Conservation (phyloP, 2,329 filamentous ascomycete genomes). For the Diplodia sapinea region DNA sequence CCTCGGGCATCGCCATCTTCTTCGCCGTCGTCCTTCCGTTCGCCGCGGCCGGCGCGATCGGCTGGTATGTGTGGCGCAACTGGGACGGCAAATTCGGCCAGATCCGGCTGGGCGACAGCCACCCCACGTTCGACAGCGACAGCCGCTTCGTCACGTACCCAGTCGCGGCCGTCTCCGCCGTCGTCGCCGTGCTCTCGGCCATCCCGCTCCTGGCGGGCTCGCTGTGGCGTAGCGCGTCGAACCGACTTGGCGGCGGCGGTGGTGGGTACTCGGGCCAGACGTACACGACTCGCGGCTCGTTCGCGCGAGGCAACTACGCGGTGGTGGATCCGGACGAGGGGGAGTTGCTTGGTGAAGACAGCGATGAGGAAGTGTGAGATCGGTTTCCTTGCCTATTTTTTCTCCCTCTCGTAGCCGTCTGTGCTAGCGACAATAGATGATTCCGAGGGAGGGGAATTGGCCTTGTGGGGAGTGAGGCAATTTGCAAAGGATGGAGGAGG, state of each 20-base stretch:
- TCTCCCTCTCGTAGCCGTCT: neutral
- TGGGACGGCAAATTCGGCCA: conserved; percentile 92
- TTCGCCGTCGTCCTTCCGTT: conserved; percentile 83
- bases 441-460: neutral
- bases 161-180: conserved; percentile 53
- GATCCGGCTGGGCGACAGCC: conserved; percentile 77
- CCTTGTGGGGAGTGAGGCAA: neutral
- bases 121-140: conserved; percentile 65
- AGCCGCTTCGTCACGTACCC: conserved; percentile 82
- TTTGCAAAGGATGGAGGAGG: neutral
- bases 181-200: conserved; percentile 62
- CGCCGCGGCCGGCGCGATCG: conserved; percentile 69
- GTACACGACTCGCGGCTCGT: conserved; percentile 88
- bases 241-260: conserved; percentile 57
- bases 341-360: conserved; percentile 89
- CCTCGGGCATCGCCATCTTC: conserved; percentile 77
- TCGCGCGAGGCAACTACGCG: conserved; percentile 87
- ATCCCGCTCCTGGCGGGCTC: conserved; percentile 73
- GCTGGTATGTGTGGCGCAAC: conserved; percentile 83
- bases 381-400: neutral
- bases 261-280: conserved; percentile 65
- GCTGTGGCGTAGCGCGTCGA: conserved; percentile 69
- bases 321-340: conserved; percentile 92
- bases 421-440: conserved; percentile 12
- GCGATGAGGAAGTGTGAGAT: conserved; percentile 78